These are phyloP conservation scores for Naganishia vishniacii DNA, from an alignment of 768 basidiomycete species.

Conservation along the genomic window DNA sequence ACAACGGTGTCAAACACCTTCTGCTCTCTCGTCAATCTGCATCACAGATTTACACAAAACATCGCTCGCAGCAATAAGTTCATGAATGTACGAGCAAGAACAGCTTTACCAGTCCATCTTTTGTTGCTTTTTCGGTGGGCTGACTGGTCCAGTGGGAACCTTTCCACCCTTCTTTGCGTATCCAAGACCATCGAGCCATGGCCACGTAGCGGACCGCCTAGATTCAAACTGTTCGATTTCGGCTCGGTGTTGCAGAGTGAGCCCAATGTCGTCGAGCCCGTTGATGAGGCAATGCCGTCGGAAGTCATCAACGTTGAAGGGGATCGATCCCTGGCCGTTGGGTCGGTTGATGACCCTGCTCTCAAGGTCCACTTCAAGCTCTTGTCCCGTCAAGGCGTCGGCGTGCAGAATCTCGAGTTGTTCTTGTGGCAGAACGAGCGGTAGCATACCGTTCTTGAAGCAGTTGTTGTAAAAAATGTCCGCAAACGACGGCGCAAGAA, in stretches of 20 bases:
- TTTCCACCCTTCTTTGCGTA: slow-evolving; percentile 61
- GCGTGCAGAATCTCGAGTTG: slow-evolving; percentile 66
- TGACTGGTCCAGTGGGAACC: slow-evolving; percentile 42
- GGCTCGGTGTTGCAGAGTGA: slow-evolving; percentile 75
- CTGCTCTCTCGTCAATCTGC: background rate
- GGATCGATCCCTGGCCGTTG: slow-evolving; percentile 64
- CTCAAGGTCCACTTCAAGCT: slow-evolving; percentile 79
- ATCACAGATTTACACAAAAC: background rate
- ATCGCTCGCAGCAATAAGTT: background rate
- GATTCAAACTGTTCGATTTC: slow-evolving; percentile 76
- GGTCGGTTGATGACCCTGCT: slow-evolving; percentile 64
- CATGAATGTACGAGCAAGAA: background rate
- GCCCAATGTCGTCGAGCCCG: slow-evolving; percentile 90
- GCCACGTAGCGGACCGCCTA: slow-evolving; percentile 71
- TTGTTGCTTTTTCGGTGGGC: slow-evolving; percentile 33
- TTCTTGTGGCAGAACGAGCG: slow-evolving; percentile 63
- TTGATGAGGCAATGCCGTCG: slow-evolving; percentile 88
- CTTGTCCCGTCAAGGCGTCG: slow-evolving; percentile 69
- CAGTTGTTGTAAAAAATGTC: slow-evolving; percentile 77
- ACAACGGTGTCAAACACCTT: background rate
- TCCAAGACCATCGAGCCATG: slow-evolving; percentile 95
- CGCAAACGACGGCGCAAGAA: slow-evolving; percentile 82
- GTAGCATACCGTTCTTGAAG: slow-evolving; percentile 92
- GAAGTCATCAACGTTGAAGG: slow-evolving; percentile 83
- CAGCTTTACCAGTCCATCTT: slow-evolving; percentile 48